A percentile compares a stretch with the other conserved stretches of the same genome.
These are phyloP conservation scores for Monosporascus sp. DNA, from an alignment of 2,329 filamentous ascomycete genomes.

Conservation along the genomic window DNA sequence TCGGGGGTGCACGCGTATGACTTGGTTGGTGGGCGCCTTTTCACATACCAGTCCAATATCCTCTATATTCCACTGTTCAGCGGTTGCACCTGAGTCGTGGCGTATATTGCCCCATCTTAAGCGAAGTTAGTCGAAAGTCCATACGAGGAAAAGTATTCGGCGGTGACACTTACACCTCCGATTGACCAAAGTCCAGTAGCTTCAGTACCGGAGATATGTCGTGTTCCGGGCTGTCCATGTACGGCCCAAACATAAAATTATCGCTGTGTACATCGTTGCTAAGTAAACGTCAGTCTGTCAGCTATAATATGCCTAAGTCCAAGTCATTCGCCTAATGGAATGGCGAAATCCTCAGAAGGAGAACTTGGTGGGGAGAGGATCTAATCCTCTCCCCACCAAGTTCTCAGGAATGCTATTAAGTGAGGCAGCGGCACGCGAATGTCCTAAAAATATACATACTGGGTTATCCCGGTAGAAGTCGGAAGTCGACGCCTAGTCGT, in stretches of 20 bases:
- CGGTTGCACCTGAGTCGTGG: neutral
- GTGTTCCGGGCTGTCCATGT: neutral
- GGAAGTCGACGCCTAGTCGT: neutral
- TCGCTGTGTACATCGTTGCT: slow-evolving; percentile 6
- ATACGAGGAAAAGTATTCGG: no score
- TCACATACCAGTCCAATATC: slow-evolving; percentile 8
- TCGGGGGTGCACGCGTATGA: no score
- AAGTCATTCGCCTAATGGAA: neutral
- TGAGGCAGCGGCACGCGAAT: neutral
- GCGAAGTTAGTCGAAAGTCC: no score
- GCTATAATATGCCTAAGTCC: neutral
- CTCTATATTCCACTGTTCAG: neutral
- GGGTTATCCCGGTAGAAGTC: neutral
- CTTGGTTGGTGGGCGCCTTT: neutral
- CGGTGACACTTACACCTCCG: neutral
- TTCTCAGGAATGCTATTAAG: no score
- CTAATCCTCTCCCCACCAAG: no score
- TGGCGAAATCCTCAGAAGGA: no score
- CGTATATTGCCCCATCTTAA: neutral
- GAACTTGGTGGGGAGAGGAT: no score
- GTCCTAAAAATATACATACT: slow-evolving; percentile 1
- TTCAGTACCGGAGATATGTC: neutral
- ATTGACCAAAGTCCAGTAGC: slow-evolving; percentile 1
- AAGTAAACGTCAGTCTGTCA: neutral
- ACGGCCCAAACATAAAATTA: slow-evolving; percentile 3